Evolutionary conservation across 257 asterid species (phyloP).

Genomic region (Solanum commersonii): DNA sequence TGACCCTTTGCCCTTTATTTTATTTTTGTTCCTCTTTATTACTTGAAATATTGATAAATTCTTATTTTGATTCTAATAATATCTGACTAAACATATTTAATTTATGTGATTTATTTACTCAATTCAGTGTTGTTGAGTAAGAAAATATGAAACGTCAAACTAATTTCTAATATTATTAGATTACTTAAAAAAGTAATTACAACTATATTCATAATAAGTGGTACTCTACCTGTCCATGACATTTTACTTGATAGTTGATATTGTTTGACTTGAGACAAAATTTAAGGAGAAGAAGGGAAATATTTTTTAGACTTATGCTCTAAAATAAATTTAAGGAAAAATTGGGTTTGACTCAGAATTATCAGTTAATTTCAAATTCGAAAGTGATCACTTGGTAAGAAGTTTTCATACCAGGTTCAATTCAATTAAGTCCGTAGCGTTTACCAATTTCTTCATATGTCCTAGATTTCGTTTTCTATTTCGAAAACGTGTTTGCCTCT

Average conservation of each 20-base stretch:
- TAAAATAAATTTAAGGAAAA: too few relatives aligned
- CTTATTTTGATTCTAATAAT: not conserved
- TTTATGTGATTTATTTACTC: not conserved
- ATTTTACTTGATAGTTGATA: not conserved
- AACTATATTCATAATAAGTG: not conserved
- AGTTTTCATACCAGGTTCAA: too few relatives aligned
- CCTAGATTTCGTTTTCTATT: too few relatives aligned
- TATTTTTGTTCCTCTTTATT: not conserved
- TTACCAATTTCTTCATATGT: too few relatives aligned
- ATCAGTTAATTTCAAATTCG: too few relatives aligned
- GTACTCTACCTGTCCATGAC: not conserved
- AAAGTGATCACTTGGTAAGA: too few relatives aligned
- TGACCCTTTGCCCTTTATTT: not conserved
- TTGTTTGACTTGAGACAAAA: not conserved
- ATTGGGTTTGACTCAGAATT: accelerated
- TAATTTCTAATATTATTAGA: too few relatives aligned
- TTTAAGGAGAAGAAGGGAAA: not conserved
- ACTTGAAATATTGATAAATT: not conserved
- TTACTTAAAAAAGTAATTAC: not conserved
- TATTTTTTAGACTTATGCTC: too few relatives aligned
- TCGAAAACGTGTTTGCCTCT: too few relatives aligned
- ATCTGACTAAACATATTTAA: not conserved
- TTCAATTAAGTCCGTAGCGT: too few relatives aligned
- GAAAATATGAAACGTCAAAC: not conserved
- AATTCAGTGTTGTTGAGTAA: not conserved